Conservation (phyloP, 2,329 filamentous ascomycete genomes). For the Monosporascus sp. region DNA sequence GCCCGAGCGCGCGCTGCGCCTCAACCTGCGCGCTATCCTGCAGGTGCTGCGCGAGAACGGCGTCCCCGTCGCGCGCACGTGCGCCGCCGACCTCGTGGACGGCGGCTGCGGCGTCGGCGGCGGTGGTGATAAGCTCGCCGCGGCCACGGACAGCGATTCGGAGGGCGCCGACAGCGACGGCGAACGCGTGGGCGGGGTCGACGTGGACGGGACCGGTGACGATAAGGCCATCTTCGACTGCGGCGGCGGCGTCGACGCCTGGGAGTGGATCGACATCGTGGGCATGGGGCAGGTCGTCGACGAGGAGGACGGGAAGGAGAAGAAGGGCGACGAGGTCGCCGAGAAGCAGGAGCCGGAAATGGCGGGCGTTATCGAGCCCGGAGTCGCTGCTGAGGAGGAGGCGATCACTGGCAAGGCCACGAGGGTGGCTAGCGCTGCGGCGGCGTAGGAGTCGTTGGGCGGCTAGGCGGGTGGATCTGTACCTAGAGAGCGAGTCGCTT, state of each 20-base stretch:
- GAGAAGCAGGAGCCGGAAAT: slow-evolving; percentile 28
- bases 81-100: slow-evolving; percentile 44
- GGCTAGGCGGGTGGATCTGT: background rate
- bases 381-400: slow-evolving; percentile 2
- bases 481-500: background rate
- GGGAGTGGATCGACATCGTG: slow-evolving; percentile 49
- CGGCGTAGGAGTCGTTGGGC: background rate
- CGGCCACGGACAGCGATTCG: slow-evolving; percentile 11
- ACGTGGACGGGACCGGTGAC: slow-evolving; percentile 35
- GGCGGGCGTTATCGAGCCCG: slow-evolving; percentile 31
- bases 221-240: slow-evolving; percentile 48
- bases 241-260: slow-evolving; percentile 38
- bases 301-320: slow-evolving; percentile 10
- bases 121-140: slow-evolving; percentile 14
- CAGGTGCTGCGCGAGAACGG: slow-evolving; percentile 50
- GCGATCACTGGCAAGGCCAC: background rate
- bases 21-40: slow-evolving; percentile 54
- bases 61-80: slow-evolving; percentile 45
- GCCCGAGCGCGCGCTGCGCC: slow-evolving; percentile 52
- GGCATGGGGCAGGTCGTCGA: slow-evolving; percentile 36
- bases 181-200: slow-evolving; percentile 19
- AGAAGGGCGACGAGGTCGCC: slow-evolving; percentile 11
- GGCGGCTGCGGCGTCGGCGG: slow-evolving; percentile 33
- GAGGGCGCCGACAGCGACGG: slow-evolving; percentile 30
- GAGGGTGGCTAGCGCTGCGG: background rate